These are phyloP conservation scores for Dactylellina drechsleri DNA, from an alignment of 2,329 filamentous ascomycete species.

Conservation along the genomic window DNA sequence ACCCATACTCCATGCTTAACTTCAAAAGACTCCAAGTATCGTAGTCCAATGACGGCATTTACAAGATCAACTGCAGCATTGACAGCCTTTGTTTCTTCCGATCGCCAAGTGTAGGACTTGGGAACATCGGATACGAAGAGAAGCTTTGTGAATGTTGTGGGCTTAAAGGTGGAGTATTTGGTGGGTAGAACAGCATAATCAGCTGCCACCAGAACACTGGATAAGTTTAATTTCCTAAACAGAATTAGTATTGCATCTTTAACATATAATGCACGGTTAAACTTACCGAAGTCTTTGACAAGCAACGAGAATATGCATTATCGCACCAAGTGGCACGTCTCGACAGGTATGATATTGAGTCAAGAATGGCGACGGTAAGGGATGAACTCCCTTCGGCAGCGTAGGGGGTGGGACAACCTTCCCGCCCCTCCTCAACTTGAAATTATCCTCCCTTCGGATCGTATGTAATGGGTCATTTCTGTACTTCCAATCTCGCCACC, in stretches of 20 bases:
- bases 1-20: slow-evolving; percentile 57
- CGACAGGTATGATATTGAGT: slow-evolving; percentile 56
- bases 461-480: slow-evolving; percentile 56
- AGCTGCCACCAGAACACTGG: slow-evolving; percentile 56
- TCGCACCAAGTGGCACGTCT: slow-evolving; percentile 57
- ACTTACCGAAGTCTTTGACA: slow-evolving; percentile 57
- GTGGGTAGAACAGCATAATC: slow-evolving; percentile 56
- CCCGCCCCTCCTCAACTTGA: slow-evolving; percentile 31
- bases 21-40: slow-evolving; percentile 54
- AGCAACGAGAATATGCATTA: slow-evolving; percentile 58
- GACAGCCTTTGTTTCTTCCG: slow-evolving; percentile 56
- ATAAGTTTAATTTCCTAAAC: slow-evolving; percentile 56
- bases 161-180: slow-evolving; percentile 50
- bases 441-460: slow-evolving; percentile 43
- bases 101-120: slow-evolving; percentile 58
- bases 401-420: slow-evolving; percentile 17
- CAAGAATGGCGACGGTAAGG: slow-evolving; percentile 57
- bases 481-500: slow-evolving; percentile 60
- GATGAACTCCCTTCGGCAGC: slow-evolving; percentile 48
- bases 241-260: neutral
- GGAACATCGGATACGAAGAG: slow-evolving; percentile 59
- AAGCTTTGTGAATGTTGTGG: slow-evolving; percentile 56
- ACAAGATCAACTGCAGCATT: slow-evolving; percentile 55
- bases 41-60: slow-evolving; percentile 56
- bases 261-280: neutral